A percentile compares a stretch with the other conserved stretches of the same genome.
phyloP scores from a whole-genome alignment of 2,329 filamentous ascomycete genomes.

The Xylariaceae sp. region DNA sequence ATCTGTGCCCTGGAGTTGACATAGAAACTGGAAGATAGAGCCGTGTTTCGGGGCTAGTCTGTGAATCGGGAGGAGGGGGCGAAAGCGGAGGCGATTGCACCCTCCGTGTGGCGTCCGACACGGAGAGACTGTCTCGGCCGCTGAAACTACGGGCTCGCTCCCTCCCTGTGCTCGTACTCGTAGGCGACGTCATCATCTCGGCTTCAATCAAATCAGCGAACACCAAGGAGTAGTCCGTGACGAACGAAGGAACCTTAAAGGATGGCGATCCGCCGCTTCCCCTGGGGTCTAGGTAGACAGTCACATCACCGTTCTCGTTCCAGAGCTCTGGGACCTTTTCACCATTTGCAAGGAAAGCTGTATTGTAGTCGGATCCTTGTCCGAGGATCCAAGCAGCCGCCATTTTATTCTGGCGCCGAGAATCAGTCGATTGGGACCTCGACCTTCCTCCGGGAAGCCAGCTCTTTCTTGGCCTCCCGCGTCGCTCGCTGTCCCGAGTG shows the following conservation, averaged over 20 bases:
- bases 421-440: constrained; percentile 56
- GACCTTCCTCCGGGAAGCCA: constrained; percentile 62
- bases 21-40: constrained; percentile 61
- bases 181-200: constrained; percentile 48
- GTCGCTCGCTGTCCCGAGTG: constrained; percentile 42
- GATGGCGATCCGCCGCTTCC: constrained; percentile 59
- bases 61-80: constrained; percentile 45
- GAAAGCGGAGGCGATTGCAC: constrained; percentile 47
- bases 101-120: constrained; percentile 55
- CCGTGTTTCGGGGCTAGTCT: constrained; percentile 51
- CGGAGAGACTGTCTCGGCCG: constrained; percentile 55
- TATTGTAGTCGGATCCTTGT: constrained; percentile 63
- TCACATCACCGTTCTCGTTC: constrained; percentile 65
- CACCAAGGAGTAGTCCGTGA: constrained; percentile 60
- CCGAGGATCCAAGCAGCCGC: constrained; percentile 63
- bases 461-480: constrained; percentile 57
- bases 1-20: constrained; percentile 44
- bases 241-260: constrained; percentile 64
- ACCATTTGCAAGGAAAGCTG: constrained; percentile 56
- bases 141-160: constrained; percentile 54
- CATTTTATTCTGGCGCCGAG: constrained; percentile 31
- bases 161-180: constrained; percentile 38
- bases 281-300: constrained; percentile 63
- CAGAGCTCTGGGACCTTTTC: constrained; percentile 71
- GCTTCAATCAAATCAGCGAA: constrained; percentile 60